Conservation (phyloP, 768 basidiomycete genomes). For the Kwoniella bestiolae region DNA sequence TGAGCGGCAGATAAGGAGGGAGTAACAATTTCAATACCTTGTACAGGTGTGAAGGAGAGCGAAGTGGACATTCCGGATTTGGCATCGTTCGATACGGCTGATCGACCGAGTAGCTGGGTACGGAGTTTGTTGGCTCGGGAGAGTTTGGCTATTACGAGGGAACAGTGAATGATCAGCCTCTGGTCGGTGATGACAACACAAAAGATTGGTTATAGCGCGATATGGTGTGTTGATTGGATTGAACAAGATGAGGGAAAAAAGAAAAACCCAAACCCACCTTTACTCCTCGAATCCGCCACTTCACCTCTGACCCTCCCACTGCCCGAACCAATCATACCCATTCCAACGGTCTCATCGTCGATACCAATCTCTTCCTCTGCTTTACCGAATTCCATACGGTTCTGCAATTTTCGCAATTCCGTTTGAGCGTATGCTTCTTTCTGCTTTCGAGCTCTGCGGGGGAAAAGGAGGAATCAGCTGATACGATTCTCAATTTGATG, state of each 20-base stretch:
- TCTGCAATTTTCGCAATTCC: slow-evolving; percentile 93
- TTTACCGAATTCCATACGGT: slow-evolving; percentile 93
- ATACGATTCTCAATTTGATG: too few species aligned
- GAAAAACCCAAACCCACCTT: slow-evolving; percentile 70
- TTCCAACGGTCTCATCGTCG: slow-evolving; percentile 94
- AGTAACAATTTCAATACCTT: slow-evolving; percentile 97
- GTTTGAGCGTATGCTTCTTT: slow-evolving; percentile 98
- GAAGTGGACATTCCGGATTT: slow-evolving; percentile 87
- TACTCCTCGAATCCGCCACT: slow-evolving; percentile 83
- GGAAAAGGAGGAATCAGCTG: neutral
- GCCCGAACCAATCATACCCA: slow-evolving; percentile 91
- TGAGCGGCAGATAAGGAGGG: slow-evolving; percentile 67
- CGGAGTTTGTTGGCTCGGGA: slow-evolving; percentile 92
- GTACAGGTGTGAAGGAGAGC: slow-evolving; percentile 90
- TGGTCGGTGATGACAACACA: too few species aligned
- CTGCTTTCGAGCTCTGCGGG: slow-evolving; percentile 83
- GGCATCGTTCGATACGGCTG: slow-evolving; percentile 65
- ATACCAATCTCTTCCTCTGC: slow-evolving; percentile 95
- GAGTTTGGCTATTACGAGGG: slow-evolving; percentile 74
- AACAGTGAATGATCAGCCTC: neutral
- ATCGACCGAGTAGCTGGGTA: slow-evolving; percentile 77
- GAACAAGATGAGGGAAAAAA: too few species aligned
- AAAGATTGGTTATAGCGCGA: too few species aligned
- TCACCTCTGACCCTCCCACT: slow-evolving; percentile 89
- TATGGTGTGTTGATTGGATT: too few species aligned